Evolutionary conservation across 441 rosid genomes (phyloP), one percentile per base, ranked within the genome.

Genomic region (Pelargonium myrrhifolium): DNA sequence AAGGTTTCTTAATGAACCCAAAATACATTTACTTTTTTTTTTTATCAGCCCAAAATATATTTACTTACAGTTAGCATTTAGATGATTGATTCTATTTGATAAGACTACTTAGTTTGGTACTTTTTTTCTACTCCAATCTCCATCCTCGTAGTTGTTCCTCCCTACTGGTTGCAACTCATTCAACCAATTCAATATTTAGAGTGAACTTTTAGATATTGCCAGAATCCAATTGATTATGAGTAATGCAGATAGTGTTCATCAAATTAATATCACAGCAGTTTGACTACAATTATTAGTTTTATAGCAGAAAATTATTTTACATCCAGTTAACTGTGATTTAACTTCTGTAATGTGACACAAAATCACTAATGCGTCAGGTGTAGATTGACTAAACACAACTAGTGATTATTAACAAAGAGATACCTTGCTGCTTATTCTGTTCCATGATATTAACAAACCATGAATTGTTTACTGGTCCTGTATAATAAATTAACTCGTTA

Each of bases 381-480:
- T 55, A 55, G 22, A 66, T 18, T 8, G 28, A 66, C 14, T 24
- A 6, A 62, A 62, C 65, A 9, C 15, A 60, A 9, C 42, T 28
- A 22, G 42, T 24, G 14, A 43, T 47, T 45, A 55, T 20, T 47
- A 40, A 64, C 53, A 5, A 40, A 17, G 67, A 60, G 15, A 61
- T 82, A 91, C 99, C 89, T 80, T 91, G 90, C 75, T 84, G 84
- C 74, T 85, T 94, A 83, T 91, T 86, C 73, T 79, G 85, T 81
- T 89, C 92, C 85, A 94, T 79, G 58, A 88, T 67, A 76, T 87
- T 77, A 69, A 70, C 69, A 76, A 94, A 84, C 96, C 83, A 72
- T 58, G 97, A 81, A 79, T 85, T 85, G 75, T 89, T 88, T 82
- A 87, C 78, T 26, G 81, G 75, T 69, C 96, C 99, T 94, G 87